A percentile compares a stretch with the other conserved stretches of the same genome.
Evolutionary conservation across 768 basidiomycete genomes (phyloP).

Genomic region (Rhodotorula sphaerocarpa): DNA sequence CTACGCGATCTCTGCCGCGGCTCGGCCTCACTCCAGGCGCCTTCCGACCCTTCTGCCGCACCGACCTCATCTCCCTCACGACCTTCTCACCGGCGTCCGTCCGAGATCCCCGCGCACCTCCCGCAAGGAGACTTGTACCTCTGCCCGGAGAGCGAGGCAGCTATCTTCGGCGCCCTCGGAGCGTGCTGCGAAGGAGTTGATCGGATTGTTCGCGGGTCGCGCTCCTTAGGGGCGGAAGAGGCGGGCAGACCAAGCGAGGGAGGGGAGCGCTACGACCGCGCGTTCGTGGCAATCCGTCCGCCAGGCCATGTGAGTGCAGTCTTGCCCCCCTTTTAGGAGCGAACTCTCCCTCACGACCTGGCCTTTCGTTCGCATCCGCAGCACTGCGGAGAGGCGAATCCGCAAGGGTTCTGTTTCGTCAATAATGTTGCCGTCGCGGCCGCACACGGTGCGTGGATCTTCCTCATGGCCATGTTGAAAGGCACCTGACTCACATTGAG

Average conservation of each 20-base stretch:
- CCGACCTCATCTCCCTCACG: too few relatives aligned
- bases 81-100: constrained; percentile 38
- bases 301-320: constrained; percentile 55
- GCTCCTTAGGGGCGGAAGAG: too few relatives aligned
- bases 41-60: too few relatives aligned
- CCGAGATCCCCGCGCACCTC: constrained; percentile 66
- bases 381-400: constrained; percentile 83
- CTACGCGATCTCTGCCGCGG: constrained; percentile 13
- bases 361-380: constrained; percentile 45
- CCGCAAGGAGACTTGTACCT: constrained; percentile 77
- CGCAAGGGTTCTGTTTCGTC: constrained; percentile 88
- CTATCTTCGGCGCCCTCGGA: constrained; percentile 71
- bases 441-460: constrained; percentile 67
- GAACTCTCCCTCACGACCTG: too few relatives aligned
- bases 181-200: constrained; percentile 86
- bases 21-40: not conserved
- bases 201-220: constrained; percentile 43
- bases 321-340: too few relatives aligned
- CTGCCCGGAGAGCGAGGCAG: constrained; percentile 64
- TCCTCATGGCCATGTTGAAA: too few relatives aligned
- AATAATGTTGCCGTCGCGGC: constrained; percentile 88
- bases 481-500: too few relatives aligned
- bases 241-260: not conserved
- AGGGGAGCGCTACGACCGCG: constrained; percentile 40
- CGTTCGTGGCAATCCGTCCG: constrained; percentile 78